phyloP scores from a whole-genome alignment of 371 early-diverging fungal genomes.

The Parasitella parasitica region DNA sequence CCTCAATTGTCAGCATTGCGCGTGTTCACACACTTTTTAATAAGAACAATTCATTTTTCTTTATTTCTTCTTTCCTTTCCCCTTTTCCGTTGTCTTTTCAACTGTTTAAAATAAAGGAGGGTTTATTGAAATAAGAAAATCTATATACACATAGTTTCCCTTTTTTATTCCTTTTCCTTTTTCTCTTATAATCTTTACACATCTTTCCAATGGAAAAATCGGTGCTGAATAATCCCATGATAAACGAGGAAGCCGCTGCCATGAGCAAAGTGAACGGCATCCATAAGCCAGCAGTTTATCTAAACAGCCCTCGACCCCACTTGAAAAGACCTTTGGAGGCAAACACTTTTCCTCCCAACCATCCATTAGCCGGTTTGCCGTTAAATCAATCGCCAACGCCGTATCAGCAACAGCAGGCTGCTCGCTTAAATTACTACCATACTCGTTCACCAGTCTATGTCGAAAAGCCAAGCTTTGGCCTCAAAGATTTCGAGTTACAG shows the following conservation, averaged over 20 bases:
- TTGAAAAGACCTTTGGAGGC: conserved; percentile 13
- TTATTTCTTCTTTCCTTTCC: conserved; percentile 1
- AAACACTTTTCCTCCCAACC: conserved; percentile 27
- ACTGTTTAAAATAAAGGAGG: conserved; percentile 3
- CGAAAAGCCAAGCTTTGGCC: conserved; percentile 38
- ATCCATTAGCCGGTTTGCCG: conserved; percentile 25
- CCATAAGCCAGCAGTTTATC: conserved; percentile 21
- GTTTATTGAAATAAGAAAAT: conserved; percentile 1
- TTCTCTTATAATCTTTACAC: conserved; percentile 1
- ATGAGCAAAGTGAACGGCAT: not conserved
- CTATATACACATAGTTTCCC: not conserved
- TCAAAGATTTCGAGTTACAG: conserved; percentile 45
- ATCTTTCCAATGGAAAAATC: not conserved
- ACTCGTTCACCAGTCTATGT: conserved; percentile 42
- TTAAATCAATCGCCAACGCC: conserved; percentile 21
- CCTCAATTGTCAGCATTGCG: conserved; percentile 31
- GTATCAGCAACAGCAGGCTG: conserved; percentile 39
- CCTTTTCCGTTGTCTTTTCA: conserved; percentile 13
- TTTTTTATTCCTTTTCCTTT: not conserved
- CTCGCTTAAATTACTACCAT: conserved; percentile 42
- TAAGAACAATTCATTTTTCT: not conserved
- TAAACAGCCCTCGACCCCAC: conserved; percentile 20
- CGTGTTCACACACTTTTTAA: conserved; percentile 27
- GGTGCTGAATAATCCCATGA: conserved; percentile 1
- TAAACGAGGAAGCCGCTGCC: not conserved